Conservation (phyloP, 2,329 filamentous ascomycete genomes). For the Microsporum canis region DNA sequence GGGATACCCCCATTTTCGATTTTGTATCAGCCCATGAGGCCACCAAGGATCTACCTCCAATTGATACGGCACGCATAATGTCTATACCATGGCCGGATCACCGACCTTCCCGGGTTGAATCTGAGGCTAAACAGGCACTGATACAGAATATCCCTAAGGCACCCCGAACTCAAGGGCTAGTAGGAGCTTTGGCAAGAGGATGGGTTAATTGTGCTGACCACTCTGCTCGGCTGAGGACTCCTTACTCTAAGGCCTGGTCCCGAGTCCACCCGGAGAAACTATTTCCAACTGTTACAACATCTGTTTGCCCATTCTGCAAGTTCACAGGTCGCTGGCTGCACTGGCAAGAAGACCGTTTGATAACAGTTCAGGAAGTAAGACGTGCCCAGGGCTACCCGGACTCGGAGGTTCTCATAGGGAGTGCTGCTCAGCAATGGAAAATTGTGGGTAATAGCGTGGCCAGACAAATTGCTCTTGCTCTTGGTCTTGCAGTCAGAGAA, state of each 20-base stretch:
- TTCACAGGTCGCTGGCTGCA: conserved; percentile 49
- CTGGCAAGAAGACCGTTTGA: conserved; percentile 51
- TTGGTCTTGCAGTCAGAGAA: conserved; percentile 54
- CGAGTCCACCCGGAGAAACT: conserved; percentile 37
- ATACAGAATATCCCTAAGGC: conserved; percentile 49
- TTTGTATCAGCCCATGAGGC: conserved; percentile 45
- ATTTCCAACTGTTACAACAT: conserved; percentile 54
- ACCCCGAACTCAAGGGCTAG: conserved; percentile 24
- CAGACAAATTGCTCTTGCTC: conserved; percentile 52
- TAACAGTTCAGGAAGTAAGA: conserved; percentile 56
- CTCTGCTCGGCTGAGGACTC: conserved; percentile 10
- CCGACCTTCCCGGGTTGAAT: conserved; percentile 38
- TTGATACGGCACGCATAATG: conserved; percentile 50
- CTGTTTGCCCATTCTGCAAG: conserved; percentile 40
- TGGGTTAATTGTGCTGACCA: conserved; percentile 15
- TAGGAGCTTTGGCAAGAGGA: conserved; percentile 11
- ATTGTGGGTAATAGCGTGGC: conserved; percentile 70
- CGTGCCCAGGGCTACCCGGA: conserved; percentile 61
- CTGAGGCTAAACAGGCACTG: conserved; percentile 33
- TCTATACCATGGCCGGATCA: conserved; percentile 61
- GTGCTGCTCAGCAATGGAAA: conserved; percentile 44
- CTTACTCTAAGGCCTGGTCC: conserved; percentile 11
- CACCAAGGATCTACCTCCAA: conserved; percentile 48
- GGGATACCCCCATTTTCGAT: conserved; percentile 44
- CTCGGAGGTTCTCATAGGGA: conserved; percentile 57